Percentiles rank a stretch among this genome's conserved stretches.
Evolutionary conservation across 2,329 filamentous ascomycete genomes (phyloP).

Genomic region (Botrytis deweyae): DNA sequence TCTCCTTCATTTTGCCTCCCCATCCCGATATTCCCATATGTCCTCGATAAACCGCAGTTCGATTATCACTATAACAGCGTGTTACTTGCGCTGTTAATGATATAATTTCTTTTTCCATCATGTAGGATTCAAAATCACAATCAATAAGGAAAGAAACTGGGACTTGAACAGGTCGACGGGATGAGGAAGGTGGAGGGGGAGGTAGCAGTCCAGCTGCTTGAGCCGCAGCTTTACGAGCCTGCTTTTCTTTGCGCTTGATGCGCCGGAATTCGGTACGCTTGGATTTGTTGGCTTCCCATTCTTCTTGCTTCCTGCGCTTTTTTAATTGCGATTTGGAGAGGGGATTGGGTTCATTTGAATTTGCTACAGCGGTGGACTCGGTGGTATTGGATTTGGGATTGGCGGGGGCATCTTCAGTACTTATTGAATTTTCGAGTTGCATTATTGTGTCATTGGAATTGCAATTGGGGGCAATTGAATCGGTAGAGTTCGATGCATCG

Average conservation of each 20-base stretch:
- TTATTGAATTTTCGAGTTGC: not conserved
- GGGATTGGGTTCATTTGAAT: constrained; percentile 9
- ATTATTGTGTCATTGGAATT: not conserved
- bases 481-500: not conserved
- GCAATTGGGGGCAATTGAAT: not conserved
- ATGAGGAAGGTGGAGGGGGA: constrained; percentile 9
- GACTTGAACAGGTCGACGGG: constrained; percentile 50
- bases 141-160: constrained; percentile 83
- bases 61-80: constrained; percentile 86
- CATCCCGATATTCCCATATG: constrained; percentile 80
- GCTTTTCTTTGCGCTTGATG: constrained; percentile 51
- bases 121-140: constrained; percentile 87
- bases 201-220: constrained; percentile 41
- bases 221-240: constrained; percentile 49
- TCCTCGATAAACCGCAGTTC: constrained; percentile 61
- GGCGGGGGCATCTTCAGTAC: constrained; percentile 3
- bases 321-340: constrained; percentile 87
- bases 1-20: constrained; percentile 68
- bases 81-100: constrained; percentile 84
- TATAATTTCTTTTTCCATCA: constrained; percentile 81
- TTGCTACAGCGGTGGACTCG: not conserved
- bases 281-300: constrained; percentile 73
- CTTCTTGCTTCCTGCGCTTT: constrained; percentile 67
- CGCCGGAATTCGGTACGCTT: constrained; percentile 55
- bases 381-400: not conserved